Evolutionary conservation across 1,284 basidiomycete species (phyloP).

Genomic region (Irpex rosettiformis): DNA sequence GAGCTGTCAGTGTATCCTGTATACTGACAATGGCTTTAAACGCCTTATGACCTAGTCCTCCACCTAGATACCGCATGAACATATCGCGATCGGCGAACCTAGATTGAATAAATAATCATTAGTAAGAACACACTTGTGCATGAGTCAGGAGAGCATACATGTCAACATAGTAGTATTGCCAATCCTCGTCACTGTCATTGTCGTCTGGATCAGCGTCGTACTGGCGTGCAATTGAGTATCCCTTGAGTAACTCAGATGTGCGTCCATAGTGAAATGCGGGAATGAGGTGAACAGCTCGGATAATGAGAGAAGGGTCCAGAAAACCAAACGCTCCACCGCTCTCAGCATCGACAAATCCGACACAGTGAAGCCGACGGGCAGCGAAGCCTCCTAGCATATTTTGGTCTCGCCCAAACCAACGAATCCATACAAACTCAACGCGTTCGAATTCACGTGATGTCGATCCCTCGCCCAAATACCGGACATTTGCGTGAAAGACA

Average conservation of each 20-base stretch:
- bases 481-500: constrained; percentile 27
- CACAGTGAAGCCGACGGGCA: constrained; percentile 9
- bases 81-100: constrained; percentile 10
- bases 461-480: constrained; percentile 5
- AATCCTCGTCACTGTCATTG: background rate
- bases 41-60: constrained; percentile 7
- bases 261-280: constrained; percentile 18
- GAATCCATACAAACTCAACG: constrained; percentile 26
- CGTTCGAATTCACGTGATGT: constrained; percentile 6
- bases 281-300: constrained; percentile 24
- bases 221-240: constrained; percentile 7
- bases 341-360: constrained; percentile 10
- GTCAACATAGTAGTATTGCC: constrained; percentile 7
- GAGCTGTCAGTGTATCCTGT: background rate
- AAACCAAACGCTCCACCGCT: constrained; percentile 24
- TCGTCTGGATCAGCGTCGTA: constrained; percentile 2
- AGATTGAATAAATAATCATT: background rate
- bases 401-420: constrained; percentile 22
- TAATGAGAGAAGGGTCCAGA: constrained; percentile 21
- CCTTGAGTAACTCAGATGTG: constrained; percentile 11
- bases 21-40: background rate
- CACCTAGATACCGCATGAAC: constrained; percentile 8
- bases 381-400: constrained; percentile 6
- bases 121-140: background rate
- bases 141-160: background rate